phyloP scores from a whole-genome alignment of 1,139 yeast species.

The Hemisphaericaspora xylofermentans region DNA sequence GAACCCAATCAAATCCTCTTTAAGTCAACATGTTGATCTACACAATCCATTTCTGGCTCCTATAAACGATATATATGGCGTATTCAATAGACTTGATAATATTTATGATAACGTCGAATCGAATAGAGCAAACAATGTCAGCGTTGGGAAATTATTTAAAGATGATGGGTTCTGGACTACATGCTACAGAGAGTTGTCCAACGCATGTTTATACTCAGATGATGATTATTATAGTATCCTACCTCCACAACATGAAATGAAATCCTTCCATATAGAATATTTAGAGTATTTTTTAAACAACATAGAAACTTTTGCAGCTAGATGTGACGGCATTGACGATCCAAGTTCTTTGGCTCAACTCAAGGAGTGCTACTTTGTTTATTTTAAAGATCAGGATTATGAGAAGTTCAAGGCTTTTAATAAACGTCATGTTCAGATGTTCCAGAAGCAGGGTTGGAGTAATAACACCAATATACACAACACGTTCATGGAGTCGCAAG shows the following conservation, averaged over 20 bases:
- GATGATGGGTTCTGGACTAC: slow-evolving; percentile 34
- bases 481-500: not conserved
- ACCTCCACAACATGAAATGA: slow-evolving; percentile 28
- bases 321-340: slow-evolving; percentile 13
- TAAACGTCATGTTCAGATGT: slow-evolving; percentile 20
- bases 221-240: slow-evolving; percentile 26
- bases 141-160: slow-evolving; percentile 15
- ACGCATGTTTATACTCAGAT: slow-evolving; percentile 22
- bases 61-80: not conserved
- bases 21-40: slow-evolving; percentile 12
- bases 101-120: slow-evolving; percentile 1
- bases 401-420: slow-evolving; percentile 27
- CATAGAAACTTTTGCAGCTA: slow-evolving; percentile 15
- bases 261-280: slow-evolving; percentile 27
- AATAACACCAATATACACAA: not conserved
- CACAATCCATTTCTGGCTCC: slow-evolving; percentile 1
- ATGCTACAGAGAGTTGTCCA: slow-evolving; percentile 34
- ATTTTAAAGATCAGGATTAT: slow-evolving; percentile 27
- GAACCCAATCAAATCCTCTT: not conserved
- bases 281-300: slow-evolving; percentile 28
- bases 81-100: not conserved
- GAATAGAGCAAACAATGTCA: not conserved
- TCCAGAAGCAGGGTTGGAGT: slow-evolving; percentile 11
- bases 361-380: slow-evolving; percentile 21
- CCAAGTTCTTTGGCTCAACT: slow-evolving; percentile 20